Conservation (phyloP, 805 yeast species). For the Candida germanica region DNA sequence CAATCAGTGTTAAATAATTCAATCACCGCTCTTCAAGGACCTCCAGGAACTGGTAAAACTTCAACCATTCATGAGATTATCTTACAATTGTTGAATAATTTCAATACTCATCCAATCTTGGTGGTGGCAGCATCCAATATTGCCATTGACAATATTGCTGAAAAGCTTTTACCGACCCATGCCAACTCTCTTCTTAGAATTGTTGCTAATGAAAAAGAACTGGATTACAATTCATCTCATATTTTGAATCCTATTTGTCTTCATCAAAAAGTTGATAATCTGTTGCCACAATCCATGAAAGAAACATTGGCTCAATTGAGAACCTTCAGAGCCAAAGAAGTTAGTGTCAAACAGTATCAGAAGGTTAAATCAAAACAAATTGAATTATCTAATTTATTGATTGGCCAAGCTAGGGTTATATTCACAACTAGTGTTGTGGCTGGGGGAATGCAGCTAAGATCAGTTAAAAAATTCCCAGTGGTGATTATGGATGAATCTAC, state of each 20-base stretch:
- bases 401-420: slow-evolving; percentile 65
- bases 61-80: slow-evolving; percentile 44
- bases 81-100: slow-evolving; percentile 51
- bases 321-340: slow-evolving; percentile 29
- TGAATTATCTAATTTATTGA: slow-evolving; percentile 45
- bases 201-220: slow-evolving; percentile 57
- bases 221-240: slow-evolving; percentile 57
- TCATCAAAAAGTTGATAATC: slow-evolving; percentile 55
- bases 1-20: slow-evolving; percentile 51
- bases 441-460: slow-evolving; percentile 62
- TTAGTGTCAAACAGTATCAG: slow-evolving; percentile 46
- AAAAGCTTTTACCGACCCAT: slow-evolving; percentile 52
- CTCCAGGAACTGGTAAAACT: slow-evolving; percentile 67
- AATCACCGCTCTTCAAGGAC: slow-evolving; percentile 47
- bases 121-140: slow-evolving; percentile 76
- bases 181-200: slow-evolving; percentile 55
- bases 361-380: slow-evolving; percentile 46
- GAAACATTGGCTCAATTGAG: slow-evolving; percentile 44
- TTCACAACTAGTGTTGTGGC: slow-evolving; percentile 73
- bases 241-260: slow-evolving; percentile 58
- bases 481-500: slow-evolving; percentile 80
- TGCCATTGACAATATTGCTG: slow-evolving; percentile 76
- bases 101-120: slow-evolving; percentile 58
- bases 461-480: slow-evolving; percentile 53
- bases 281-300: slow-evolving; percentile 44